Conservation (phyloP, 2,329 filamentous ascomycete species). For the Hortaea werneckii region DNA sequence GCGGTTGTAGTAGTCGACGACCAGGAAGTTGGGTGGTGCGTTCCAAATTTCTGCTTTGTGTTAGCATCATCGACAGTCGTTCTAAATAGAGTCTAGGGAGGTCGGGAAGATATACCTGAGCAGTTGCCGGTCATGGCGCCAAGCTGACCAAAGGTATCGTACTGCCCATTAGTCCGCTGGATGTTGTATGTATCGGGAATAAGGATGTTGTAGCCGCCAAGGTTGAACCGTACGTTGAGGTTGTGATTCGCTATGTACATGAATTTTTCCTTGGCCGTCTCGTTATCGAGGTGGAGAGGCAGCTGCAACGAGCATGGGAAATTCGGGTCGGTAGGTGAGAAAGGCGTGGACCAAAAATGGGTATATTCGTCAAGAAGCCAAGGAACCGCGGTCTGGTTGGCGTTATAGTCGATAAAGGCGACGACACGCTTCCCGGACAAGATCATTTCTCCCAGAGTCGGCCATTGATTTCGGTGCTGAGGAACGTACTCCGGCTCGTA, state of each 20-base stretch:
- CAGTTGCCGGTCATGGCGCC: constrained; percentile 57
- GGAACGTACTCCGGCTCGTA: constrained; percentile 63
- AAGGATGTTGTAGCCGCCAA: constrained; percentile 46
- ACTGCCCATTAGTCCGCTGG: constrained; percentile 60
- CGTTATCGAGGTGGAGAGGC: constrained; percentile 53
- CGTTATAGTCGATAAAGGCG: constrained; percentile 76
- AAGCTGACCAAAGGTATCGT: constrained; percentile 52
- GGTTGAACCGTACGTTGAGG: constrained; percentile 64
- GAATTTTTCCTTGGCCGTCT: constrained; percentile 43
- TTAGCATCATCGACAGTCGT: constrained; percentile 21
- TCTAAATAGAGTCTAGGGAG: background rate
- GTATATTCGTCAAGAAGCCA: constrained; percentile 83
- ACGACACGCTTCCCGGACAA: constrained; percentile 55
- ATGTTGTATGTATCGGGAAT: constrained; percentile 62
- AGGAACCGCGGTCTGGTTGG: constrained; percentile 66
- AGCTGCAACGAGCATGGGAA: constrained; percentile 76
- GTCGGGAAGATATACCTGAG: constrained; percentile 28
- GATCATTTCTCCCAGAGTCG: constrained; percentile 69
- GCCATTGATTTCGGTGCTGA: constrained; percentile 69
- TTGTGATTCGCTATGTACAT: constrained; percentile 89
- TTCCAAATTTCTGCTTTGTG: constrained; percentile 40
- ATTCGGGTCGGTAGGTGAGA: constrained; percentile 55
- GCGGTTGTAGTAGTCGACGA: constrained; percentile 78
- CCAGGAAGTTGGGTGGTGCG: constrained; percentile 63
- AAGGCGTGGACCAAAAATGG: constrained; percentile 85